Percentiles rank a stretch among this genome's conserved stretches.
These are phyloP conservation scores for Penicillium macrosclerotiorum DNA, from an alignment of 495 filamentous ascomycete genomes.

Conservation along the genomic window DNA sequence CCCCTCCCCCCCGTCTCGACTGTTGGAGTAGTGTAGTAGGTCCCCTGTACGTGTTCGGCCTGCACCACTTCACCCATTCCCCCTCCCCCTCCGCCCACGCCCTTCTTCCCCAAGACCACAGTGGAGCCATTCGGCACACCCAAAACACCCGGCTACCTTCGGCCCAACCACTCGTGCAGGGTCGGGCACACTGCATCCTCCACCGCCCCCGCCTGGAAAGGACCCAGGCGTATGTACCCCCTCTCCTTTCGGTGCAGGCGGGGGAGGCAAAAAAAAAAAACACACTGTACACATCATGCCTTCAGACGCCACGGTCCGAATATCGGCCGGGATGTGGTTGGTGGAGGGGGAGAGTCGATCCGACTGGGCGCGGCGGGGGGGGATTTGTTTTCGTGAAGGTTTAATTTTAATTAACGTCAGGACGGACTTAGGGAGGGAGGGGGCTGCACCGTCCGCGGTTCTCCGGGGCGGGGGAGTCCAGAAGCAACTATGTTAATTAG, in stretches of 20 bases:
- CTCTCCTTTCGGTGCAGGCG: conserved; percentile 5
- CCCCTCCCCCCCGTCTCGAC: background rate
- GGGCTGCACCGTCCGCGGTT: too few species aligned
- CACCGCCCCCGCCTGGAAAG: conserved; percentile 18
- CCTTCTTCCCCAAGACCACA: too few species aligned
- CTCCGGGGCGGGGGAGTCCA: too few species aligned
- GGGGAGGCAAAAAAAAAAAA: conserved; percentile 2
- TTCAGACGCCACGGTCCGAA: too few species aligned
- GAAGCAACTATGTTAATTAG: too few species aligned
- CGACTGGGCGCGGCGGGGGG: too few species aligned
- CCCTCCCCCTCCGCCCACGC: background rate
- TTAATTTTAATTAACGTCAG: too few species aligned
- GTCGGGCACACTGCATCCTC: conserved; percentile 11
- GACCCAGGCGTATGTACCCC: conserved; percentile 8
- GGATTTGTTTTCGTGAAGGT: too few species aligned
- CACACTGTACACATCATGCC: too few species aligned
- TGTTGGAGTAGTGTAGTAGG: background rate
- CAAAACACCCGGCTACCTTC: conserved; percentile 13
- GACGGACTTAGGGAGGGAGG: too few species aligned
- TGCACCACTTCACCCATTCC: background rate
- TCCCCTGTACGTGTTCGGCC: background rate
- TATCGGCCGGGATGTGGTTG: too few species aligned
- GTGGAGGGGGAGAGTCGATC: too few species aligned
- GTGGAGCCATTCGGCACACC: background rate
- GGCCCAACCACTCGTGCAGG: conserved; percentile 10